These are phyloP conservation scores for Dactylonectria estremocensis DNA, from an alignment of 2,329 filamentous ascomycete species.

Conservation along the genomic window DNA sequence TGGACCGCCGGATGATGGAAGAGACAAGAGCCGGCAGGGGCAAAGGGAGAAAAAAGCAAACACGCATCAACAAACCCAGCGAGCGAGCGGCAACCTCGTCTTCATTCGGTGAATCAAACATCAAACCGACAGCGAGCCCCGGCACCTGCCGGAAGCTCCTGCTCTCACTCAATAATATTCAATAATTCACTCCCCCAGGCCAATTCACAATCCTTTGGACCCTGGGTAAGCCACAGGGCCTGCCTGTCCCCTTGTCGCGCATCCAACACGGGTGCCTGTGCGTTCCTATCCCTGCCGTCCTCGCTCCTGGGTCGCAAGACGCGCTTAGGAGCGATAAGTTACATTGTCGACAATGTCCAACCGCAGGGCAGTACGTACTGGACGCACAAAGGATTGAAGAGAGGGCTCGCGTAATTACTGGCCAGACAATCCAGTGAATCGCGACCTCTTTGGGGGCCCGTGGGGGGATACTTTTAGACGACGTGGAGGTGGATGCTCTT, in stretches of 20 bases:
- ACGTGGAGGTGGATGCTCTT: background rate
- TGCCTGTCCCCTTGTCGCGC: background rate
- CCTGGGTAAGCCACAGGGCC: background rate
- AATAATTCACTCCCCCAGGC: background rate
- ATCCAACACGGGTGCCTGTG: background rate
- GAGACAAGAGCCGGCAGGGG: background rate
- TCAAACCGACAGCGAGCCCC: background rate
- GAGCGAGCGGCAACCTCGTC: background rate
- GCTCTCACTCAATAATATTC: too few species aligned
- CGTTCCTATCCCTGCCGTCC: conserved; percentile 15
- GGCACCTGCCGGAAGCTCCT: background rate
- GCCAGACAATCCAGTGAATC: background rate
- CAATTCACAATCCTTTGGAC: background rate
- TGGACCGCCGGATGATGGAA: background rate
- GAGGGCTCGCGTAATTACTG: background rate
- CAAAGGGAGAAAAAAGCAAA: background rate
- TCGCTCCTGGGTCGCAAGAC: conserved; percentile 18
- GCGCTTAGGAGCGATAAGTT: conserved; percentile 23
- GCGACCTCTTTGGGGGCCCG: background rate
- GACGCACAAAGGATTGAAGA: background rate
- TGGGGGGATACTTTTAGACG: conserved; percentile 2
- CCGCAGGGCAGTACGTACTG: background rate
- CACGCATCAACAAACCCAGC: background rate
- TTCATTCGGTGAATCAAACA: background rate
- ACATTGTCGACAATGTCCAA: background rate